phyloP scores from a whole-genome alignment of 148 eudicot species.

The Rhododendron henanense region DNA sequence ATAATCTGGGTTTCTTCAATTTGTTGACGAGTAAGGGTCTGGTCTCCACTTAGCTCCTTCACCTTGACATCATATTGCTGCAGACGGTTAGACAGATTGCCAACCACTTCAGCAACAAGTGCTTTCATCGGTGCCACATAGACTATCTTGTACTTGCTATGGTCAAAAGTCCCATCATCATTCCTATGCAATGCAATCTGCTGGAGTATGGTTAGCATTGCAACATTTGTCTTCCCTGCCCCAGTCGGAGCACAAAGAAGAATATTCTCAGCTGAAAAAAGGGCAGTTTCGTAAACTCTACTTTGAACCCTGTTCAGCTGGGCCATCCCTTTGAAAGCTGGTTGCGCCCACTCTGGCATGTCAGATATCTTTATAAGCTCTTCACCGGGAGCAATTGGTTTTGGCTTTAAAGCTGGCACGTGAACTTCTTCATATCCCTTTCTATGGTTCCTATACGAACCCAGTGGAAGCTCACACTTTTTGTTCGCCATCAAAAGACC shows the following conservation, averaged over 20 bases:
- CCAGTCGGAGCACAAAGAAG: conserved; percentile 75
- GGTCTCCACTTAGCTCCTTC: conserved; percentile 75
- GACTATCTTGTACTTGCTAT: conserved; percentile 49
- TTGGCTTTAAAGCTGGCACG: conserved; percentile 56
- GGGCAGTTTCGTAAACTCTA: conserved; percentile 59
- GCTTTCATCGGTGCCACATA: conserved; percentile 76
- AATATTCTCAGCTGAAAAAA: conserved; percentile 54
- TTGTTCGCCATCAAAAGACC: conserved; percentile 65
- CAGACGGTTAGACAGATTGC: conserved; percentile 54
- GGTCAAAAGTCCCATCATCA: conserved; percentile 46
- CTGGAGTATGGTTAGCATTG: conserved; percentile 65
- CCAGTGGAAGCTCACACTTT: conserved; percentile 50
- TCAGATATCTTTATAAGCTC: conserved; percentile 48
- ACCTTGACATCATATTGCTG: conserved; percentile 51
- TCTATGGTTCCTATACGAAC: conserved; percentile 41
- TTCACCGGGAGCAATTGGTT: conserved; percentile 48
- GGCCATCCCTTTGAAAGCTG: conserved; percentile 58
- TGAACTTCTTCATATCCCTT: conserved; percentile 69
- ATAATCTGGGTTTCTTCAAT: conserved; percentile 69
- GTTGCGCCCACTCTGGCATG: conserved; percentile 72
- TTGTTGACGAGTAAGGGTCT: conserved; percentile 51
- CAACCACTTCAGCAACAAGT: conserved; percentile 68
- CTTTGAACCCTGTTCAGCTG: conserved; percentile 68
- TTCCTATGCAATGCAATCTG: conserved; percentile 51
- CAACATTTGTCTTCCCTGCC: conserved; percentile 70